Percentiles rank a stretch among this genome's conserved stretches.
phyloP scores from a whole-genome alignment of 2,329 filamentous ascomycete genomes.

The Hymenoscyphus linearis region DNA sequence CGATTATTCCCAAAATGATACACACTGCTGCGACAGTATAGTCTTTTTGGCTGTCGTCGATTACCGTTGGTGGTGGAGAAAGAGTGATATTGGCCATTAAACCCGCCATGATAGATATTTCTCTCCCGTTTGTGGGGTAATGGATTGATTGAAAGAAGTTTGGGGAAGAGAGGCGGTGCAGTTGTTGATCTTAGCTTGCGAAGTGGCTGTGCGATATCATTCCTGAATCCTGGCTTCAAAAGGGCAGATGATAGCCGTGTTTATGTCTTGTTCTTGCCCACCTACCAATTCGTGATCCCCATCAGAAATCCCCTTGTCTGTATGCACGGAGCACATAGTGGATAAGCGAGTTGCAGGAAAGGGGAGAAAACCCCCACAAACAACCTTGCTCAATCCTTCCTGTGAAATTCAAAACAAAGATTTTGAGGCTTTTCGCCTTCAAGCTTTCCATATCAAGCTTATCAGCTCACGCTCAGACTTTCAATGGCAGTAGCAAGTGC shows the following conservation, averaged over 20 bases:
- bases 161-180: background rate
- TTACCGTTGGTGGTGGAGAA: background rate
- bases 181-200: background rate
- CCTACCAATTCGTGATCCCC: background rate
- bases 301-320: background rate
- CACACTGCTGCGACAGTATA: conserved; percentile 2
- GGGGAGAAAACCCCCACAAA: background rate
- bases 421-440: background rate
- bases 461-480: background rate
- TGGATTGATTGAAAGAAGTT: background rate
- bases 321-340: background rate
- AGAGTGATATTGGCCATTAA: background rate
- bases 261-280: background rate
- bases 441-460: background rate
- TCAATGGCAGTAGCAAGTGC: background rate
- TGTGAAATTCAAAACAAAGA: background rate
- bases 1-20: conserved; percentile 1
- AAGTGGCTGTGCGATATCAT: background rate
- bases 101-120: background rate
- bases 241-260: background rate
- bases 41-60: conserved; percentile 1
- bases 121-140: background rate
- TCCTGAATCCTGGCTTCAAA: background rate
- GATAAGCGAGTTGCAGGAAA: background rate
- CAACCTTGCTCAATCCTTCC: background rate